These are phyloP conservation scores for Fusarium sacchari DNA, from an alignment of 2,329 filamentous ascomycete species.

Conservation along the genomic window DNA sequence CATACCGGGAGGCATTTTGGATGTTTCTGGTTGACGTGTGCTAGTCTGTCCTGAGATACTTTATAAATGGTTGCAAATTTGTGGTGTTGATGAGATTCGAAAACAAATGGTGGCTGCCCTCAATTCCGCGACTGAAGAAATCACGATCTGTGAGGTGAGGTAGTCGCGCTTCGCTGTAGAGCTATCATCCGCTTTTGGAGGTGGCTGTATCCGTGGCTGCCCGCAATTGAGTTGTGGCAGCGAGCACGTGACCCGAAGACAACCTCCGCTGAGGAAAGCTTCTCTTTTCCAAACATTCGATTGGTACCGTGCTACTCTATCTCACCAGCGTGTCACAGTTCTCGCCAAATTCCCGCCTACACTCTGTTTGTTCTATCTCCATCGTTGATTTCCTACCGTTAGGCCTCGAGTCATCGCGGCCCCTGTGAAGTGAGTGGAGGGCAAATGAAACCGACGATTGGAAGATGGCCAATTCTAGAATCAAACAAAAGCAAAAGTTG, in stretches of 20 bases:
- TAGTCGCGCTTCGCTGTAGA: neutral
- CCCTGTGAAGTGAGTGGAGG: neutral
- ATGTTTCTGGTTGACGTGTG: neutral
- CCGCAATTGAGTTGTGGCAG: slow-evolving; percentile 10
- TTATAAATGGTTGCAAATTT: neutral
- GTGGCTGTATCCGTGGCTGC: slow-evolving; percentile 9
- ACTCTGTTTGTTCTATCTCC: neutral
- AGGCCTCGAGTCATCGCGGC: neutral
- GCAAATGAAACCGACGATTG: neutral
- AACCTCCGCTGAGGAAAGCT: neutral
- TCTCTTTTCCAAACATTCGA: neutral
- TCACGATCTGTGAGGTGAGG: neutral
- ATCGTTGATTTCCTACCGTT: neutral
- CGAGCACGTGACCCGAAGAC: neutral
- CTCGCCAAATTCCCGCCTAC: neutral
- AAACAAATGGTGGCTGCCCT: neutral
- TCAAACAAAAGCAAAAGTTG: slow-evolving; percentile 15
- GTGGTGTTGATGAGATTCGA: neutral
- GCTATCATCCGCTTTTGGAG: slow-evolving; percentile 9
- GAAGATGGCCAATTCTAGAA: neutral
- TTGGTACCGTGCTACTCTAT: neutral
- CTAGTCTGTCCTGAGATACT: neutral
- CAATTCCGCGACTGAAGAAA: slow-evolving; percentile 11
- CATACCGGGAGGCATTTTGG: slow-evolving; percentile 45
- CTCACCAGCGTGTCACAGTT: neutral